phyloP scores from a whole-genome alignment of 192 early-diverging fungal species.

The Dimargaris verticillata region DNA sequence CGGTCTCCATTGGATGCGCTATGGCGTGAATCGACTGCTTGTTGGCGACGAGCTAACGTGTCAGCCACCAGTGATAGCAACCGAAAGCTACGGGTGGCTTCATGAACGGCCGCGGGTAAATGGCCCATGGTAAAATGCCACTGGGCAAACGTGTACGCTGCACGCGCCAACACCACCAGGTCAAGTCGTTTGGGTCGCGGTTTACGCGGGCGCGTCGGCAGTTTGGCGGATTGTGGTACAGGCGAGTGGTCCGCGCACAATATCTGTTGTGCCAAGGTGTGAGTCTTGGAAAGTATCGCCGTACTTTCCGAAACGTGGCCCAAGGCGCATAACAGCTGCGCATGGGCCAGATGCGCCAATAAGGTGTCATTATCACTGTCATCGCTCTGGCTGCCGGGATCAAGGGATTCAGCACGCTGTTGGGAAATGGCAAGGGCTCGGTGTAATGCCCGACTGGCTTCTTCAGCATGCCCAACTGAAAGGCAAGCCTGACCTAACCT shows the following conservation, averaged over 20 bases:
- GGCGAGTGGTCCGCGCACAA: no score
- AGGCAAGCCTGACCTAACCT: no score
- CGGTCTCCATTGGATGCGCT: not conserved
- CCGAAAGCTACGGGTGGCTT: constrained; percentile 9
- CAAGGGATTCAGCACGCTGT: no score
- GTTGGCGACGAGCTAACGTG: not conserved
- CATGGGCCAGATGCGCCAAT: no score
- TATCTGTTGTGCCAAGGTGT: no score
- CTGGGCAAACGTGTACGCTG: not conserved
- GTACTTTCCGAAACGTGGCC: not conserved
- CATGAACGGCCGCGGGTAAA: not conserved
- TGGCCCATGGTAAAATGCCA: not conserved
- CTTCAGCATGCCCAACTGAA: no score
- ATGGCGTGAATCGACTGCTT: not conserved
- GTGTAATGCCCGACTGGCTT: no score
- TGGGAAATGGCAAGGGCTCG: no score
- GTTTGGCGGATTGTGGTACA: not conserved
- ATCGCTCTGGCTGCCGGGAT: no score
- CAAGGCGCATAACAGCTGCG: constrained; percentile 1
- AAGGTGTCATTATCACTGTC: not conserved
- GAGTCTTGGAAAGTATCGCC: not conserved
- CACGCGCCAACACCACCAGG: constrained; percentile 1
- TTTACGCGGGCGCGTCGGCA: not conserved
- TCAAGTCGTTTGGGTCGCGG: not conserved
- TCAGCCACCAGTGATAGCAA: not conserved